A percentile compares a stretch with the other conserved stretches of the same genome.
Evolutionary conservation across 106 monocot species (phyloP).

Genomic region (Phalaenopsis equestris): DNA sequence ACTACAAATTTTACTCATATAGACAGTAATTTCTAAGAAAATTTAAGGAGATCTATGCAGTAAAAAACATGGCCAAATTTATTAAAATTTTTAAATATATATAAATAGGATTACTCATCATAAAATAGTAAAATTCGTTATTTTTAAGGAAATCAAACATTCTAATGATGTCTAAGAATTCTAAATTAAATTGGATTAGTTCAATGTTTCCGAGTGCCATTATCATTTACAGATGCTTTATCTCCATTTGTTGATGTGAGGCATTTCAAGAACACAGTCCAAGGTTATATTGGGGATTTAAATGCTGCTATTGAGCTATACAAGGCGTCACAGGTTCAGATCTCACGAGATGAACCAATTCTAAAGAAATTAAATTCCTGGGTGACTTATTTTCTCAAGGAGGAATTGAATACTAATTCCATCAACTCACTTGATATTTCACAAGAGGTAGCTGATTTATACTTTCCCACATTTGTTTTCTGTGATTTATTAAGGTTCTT

Average conservation of each 20-base stretch:
- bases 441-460: slow-evolving; percentile 22
- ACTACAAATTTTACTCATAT: too few species aligned
- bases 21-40: too few species aligned
- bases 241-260: slow-evolving; percentile 29
- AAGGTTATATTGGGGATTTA: slow-evolving; percentile 39
- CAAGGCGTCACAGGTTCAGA: slow-evolving; percentile 69
- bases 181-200: neutral
- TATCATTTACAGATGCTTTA: slow-evolving; percentile 36
- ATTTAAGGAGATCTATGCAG: too few species aligned
- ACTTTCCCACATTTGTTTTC: neutral
- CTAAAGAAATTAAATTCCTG: slow-evolving; percentile 55
- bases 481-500: neutral
- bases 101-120: too few species aligned
- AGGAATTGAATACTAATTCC: slow-evolving; percentile 12
- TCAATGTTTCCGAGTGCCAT: neutral
- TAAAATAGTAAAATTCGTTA: too few species aligned
- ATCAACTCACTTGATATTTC: neutral
- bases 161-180: too few species aligned
- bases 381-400: slow-evolving; percentile 40
- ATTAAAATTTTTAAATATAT: too few species aligned
- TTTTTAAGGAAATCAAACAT: too few species aligned
- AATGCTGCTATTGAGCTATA: slow-evolving; percentile 52
- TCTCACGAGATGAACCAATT: slow-evolving; percentile 35
- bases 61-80: too few species aligned
- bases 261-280: slow-evolving; percentile 24